phyloP scores from a whole-genome alignment of 495 filamentous ascomycete genomes.

The Chlorociboria aeruginascens region DNA sequence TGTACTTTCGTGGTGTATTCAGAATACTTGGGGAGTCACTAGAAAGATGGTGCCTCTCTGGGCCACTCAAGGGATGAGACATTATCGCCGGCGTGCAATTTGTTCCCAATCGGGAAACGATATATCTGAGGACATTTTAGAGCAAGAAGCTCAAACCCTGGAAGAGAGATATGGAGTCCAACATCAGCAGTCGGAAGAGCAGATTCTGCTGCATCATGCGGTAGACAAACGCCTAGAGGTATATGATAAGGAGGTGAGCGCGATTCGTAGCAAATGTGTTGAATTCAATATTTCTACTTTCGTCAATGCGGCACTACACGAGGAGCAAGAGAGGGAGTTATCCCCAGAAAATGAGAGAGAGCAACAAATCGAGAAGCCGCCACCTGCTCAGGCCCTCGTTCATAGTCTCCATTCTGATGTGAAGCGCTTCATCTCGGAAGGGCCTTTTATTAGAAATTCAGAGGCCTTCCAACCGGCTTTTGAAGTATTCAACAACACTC shows the following conservation, averaged over 20 bases:
- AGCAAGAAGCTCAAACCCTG: constrained; percentile 22
- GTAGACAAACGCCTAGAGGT: constrained; percentile 14
- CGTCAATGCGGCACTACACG: constrained; percentile 33
- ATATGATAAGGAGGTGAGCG: constrained; percentile 19
- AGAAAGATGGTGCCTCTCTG: constrained; percentile 42
- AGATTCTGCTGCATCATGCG: constrained; percentile 30
- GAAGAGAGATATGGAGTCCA: constrained; percentile 22
- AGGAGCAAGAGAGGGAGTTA: constrained; percentile 63
- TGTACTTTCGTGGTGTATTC: constrained; percentile 47
- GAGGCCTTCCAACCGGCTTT: constrained; percentile 37
- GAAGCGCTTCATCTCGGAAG: not conserved
- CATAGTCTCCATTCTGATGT: constrained; percentile 39
- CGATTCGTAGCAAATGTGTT: constrained; percentile 28
- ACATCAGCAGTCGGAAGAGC: not conserved
- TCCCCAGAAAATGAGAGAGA: constrained; percentile 51
- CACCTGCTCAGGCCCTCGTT: constrained; percentile 18
- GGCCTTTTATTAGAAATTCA: constrained; percentile 3
- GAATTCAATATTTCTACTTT: constrained; percentile 30
- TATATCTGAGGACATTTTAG: constrained; percentile 5
- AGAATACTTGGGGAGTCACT: constrained; percentile 39
- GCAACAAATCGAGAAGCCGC: constrained; percentile 38
- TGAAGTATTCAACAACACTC: constrained; percentile 27
- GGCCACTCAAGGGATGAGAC: constrained; percentile 46
- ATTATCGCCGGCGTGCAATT: constrained; percentile 20
- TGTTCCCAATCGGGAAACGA: constrained; percentile 4